Conservation (phyloP, 148 eudicot species). For the Linanthus parryae region DNA sequence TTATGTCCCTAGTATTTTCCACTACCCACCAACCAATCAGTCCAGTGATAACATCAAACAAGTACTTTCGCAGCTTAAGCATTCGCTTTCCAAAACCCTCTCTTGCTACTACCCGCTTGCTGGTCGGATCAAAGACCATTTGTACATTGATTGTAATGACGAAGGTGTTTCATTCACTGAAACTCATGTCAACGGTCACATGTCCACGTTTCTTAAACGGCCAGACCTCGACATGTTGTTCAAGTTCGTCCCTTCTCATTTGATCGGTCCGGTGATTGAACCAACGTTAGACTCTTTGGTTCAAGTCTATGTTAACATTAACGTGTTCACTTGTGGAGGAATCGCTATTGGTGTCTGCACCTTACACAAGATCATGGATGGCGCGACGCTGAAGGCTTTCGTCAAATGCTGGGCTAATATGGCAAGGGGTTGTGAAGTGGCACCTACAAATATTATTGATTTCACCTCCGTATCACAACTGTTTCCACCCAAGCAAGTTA, state of each 20-base stretch:
- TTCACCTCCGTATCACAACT: background rate
- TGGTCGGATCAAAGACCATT: background rate
- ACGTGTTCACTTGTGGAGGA: background rate
- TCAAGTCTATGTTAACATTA: background rate
- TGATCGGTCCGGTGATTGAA: background rate
- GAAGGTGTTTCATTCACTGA: too few species aligned
- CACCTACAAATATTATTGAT: too few species aligned
- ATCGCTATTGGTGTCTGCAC: background rate
- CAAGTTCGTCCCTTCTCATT: background rate
- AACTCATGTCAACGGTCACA: too few species aligned
- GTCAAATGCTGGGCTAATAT: background rate
- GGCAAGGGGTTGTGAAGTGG: background rate
- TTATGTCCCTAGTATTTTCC: background rate
- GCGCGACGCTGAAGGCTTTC: background rate
- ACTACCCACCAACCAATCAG: background rate
- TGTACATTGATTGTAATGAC: background rate
- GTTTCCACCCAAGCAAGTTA: background rate
- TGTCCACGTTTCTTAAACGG: background rate
- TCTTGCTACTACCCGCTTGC: slow-evolving; percentile 2
- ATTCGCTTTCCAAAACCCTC: background rate
- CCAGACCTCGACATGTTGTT: background rate
- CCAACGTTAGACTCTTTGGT: background rate
- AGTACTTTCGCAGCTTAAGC: background rate
- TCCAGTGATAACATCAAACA: background rate
- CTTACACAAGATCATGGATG: background rate